Evolutionary conservation across 1,284 basidiomycete species (phyloP), one percentile per base, ranked within the genome.

Genomic region (Ganoderma leucocontextum): DNA sequence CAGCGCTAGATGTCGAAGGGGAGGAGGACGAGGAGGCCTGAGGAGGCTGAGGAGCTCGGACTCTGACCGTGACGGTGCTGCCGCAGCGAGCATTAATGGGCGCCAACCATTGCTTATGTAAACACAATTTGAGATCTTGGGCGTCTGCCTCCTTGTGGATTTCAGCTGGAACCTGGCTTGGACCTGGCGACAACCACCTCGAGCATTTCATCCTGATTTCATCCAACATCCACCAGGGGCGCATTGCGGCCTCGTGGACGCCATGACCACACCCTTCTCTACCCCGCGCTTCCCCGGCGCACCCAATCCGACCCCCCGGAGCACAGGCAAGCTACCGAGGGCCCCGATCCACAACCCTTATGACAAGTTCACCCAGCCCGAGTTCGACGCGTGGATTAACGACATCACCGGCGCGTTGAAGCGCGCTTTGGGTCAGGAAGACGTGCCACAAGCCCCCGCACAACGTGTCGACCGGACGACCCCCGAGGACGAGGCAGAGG

Each of bases 381-480:
- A 91, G 70, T 91, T 91, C 74, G 89, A 91, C 82, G 81, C 82
- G 75, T 91, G 88, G 87, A 90, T 92, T 74, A 84, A 82, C 71
- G 87, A 83, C 73, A 85, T 92, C 60, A 91, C 88, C 1, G 78
- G 83, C 69, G 80, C 85, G 63, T 78, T 92, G 35, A 83, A 83
- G 68, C 81, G 79, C 58, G 90, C 89, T 41, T 79, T 91, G 9
- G 86, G 86, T 1, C 82, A 84, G 60, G 81, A 81, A 44, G 74
- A 79, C n/a, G 68, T 58, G 35, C 61, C 64, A 42, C 70, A 62
- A 39, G 55, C 60, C 29, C 9, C 55, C 38, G 69, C 33, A 2
- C 58, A 52, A 60, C 60, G 65, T 13, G 73, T 53, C 4, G 65
- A 70, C 25, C 68, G 75, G 60, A 68, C 60, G 57, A 35, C 58